A percentile compares a stretch with the other conserved stretches of the same genome.
phyloP scores from a whole-genome alignment of 805 yeast genomes.

The Yarrowia deformans region DNA sequence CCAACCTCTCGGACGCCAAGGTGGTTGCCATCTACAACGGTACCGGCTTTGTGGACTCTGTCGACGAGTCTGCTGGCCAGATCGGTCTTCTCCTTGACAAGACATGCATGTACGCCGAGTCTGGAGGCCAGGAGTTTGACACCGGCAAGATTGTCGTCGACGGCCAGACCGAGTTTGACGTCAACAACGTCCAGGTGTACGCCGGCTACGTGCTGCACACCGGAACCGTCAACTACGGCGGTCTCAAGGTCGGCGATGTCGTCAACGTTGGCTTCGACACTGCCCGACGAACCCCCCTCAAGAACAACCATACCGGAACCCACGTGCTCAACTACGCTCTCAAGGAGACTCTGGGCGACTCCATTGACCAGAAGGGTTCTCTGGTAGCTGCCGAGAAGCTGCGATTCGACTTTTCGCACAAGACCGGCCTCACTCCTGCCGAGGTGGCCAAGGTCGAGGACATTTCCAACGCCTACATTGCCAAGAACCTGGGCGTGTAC shows the following conservation, averaged over 20 bases:
- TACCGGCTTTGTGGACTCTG: constrained; percentile 65
- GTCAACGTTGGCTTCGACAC: constrained; percentile 91
- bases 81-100: constrained; percentile 84
- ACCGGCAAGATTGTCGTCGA: constrained; percentile 92
- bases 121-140: constrained; percentile 98
- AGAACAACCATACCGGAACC: constrained; percentile 98
- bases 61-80: constrained; percentile 58
- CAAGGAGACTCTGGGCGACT: constrained; percentile 83
- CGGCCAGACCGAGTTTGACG: constrained; percentile 85
- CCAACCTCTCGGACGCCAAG: constrained; percentile 70
- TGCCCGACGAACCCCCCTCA: constrained; percentile 92
- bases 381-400: constrained; percentile 93
- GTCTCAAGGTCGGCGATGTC: constrained; percentile 67
- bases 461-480: constrained; percentile 74
- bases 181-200: constrained; percentile 88
- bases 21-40: constrained; percentile 71
- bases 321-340: constrained; percentile 91
- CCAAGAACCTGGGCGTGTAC: constrained; percentile 73
- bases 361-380: constrained; percentile 95
- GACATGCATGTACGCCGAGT: constrained; percentile 97
- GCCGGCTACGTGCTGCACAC: constrained; percentile 97
- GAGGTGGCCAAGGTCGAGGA: constrained; percentile 81
- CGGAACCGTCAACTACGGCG: constrained; percentile 82
- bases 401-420: constrained; percentile 95
- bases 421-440: constrained; percentile 74